These are phyloP conservation scores for Trichoderma hamatum DNA, from an alignment of 2,329 filamentous ascomycete genomes.

Conservation along the genomic window DNA sequence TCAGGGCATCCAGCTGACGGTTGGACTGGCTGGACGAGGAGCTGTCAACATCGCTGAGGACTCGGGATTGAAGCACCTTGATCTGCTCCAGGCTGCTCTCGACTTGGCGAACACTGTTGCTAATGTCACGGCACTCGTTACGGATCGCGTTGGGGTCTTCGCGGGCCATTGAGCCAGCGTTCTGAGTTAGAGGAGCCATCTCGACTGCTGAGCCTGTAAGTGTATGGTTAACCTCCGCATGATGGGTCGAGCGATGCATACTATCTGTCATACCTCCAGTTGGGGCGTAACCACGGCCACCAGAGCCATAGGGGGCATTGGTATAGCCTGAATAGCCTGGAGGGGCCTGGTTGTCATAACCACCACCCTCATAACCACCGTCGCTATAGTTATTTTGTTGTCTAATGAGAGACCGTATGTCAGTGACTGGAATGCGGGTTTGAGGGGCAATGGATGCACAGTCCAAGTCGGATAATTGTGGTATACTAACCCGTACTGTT, in stretches of 20 bases:
- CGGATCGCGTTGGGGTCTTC: conserved; percentile 75
- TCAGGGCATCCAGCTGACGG: conserved; percentile 72
- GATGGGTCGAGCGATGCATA: neutral
- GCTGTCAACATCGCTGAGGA: conserved; percentile 75
- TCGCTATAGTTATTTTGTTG: too few species aligned
- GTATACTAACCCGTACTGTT: conserved; percentile 58
- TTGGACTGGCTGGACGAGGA: conserved; percentile 66
- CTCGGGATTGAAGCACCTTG: conserved; percentile 68
- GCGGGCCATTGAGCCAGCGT: conserved; percentile 50
- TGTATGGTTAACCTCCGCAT: neutral
- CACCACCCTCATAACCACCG: conserved; percentile 32
- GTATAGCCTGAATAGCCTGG: too few species aligned
- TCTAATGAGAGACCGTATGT: conserved; percentile 43
- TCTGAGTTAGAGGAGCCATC: conserved; percentile 67
- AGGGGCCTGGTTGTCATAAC: conserved; percentile 27
- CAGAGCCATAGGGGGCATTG: conserved; percentile 32
- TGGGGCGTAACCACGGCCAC: conserved; percentile 33
- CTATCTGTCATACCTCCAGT: conserved; percentile 35
- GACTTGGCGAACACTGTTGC: conserved; percentile 74
- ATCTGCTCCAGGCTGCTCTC: conserved; percentile 73
- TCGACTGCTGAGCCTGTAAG: conserved; percentile 60
- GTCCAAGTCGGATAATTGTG: conserved; percentile 2
- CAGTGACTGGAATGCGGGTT: conserved; percentile 34
- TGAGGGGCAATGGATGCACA: conserved; percentile 3
- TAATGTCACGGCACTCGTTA: conserved; percentile 81